Evolutionary conservation across 2,329 filamentous ascomycete species (phyloP).

Genomic region (Claviceps digitariae): DNA sequence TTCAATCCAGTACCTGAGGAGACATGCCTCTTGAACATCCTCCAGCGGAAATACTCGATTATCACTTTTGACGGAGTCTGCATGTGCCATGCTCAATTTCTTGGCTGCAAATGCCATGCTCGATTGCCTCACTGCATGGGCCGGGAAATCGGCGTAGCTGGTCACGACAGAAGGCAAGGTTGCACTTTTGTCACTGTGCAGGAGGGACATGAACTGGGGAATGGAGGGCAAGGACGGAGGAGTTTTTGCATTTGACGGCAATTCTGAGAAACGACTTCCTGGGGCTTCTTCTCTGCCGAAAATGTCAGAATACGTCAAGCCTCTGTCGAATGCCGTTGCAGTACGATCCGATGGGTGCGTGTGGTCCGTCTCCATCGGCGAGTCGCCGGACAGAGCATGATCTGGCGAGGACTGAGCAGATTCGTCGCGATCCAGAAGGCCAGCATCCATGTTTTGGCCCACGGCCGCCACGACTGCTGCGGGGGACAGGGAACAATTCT

Average conservation of each 20-base stretch:
- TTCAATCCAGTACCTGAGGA: slow-evolving; percentile 25
- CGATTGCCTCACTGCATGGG: background rate
- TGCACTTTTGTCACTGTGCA: background rate
- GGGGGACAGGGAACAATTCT: background rate
- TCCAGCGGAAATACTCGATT: slow-evolving; percentile 17
- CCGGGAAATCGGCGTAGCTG: background rate
- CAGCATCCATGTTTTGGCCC: background rate
- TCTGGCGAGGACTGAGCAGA: background rate
- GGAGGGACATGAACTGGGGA: background rate
- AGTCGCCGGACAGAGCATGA: background rate
- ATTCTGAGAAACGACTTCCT: background rate
- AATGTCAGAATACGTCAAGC: background rate
- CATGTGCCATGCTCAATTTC: background rate
- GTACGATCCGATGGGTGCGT: background rate
- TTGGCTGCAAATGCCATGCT: background rate
- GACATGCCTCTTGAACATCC: slow-evolving; percentile 24
- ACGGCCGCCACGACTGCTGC: background rate
- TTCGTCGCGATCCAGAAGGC: background rate
- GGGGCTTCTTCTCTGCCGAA: background rate
- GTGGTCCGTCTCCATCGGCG: background rate
- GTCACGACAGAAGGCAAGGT: background rate
- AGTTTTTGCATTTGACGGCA: background rate
- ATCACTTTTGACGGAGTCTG: background rate
- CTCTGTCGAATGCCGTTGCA: background rate
- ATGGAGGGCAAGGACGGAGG: background rate